A percentile compares a stretch with the other conserved stretches of the same genome.
Conservation (phyloP, 116 monocot species). For the Thalassia testudinum region DNA sequence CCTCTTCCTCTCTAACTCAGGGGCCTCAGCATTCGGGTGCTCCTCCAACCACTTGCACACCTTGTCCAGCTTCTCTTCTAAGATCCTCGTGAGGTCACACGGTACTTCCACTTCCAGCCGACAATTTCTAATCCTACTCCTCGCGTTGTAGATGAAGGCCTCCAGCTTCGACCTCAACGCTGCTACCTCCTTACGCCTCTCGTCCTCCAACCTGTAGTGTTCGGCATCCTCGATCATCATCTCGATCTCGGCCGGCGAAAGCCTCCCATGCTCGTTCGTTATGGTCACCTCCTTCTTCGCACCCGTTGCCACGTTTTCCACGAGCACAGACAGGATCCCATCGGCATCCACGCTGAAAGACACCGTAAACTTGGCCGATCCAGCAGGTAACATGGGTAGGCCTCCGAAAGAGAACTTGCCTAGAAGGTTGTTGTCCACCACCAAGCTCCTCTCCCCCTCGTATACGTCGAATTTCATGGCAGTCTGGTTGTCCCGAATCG, state of each 20-base stretch:
- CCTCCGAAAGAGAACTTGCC: conserved; percentile 11
- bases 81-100: neutral
- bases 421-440: conserved; percentile 13
- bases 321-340: conserved; percentile 41
- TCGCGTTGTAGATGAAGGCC: neutral
- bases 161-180: neutral
- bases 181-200: neutral
- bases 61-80: conserved; percentile 8
- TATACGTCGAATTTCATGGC: conserved; percentile 5
- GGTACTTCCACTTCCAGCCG: neutral
- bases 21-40: too few species aligned
- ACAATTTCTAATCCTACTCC: neutral
- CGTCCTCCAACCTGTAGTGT: neutral
- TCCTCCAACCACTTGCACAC: conserved; percentile 6
- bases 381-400: conserved; percentile 5
- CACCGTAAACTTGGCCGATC: conserved; percentile 8
- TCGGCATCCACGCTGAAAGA: conserved; percentile 29
- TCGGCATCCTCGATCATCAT: conserved; percentile 5
- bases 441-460: conserved; percentile 16
- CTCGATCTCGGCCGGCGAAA: neutral
- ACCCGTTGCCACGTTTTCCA: conserved; percentile 6
- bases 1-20: too few species aligned
- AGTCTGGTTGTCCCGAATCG: conserved; percentile 12
- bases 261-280: conserved; percentile 2
- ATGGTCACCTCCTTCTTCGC: neutral